Evolutionary conservation across 805 yeast genomes (phyloP).

Genomic region (Nakazawaea sp.): DNA sequence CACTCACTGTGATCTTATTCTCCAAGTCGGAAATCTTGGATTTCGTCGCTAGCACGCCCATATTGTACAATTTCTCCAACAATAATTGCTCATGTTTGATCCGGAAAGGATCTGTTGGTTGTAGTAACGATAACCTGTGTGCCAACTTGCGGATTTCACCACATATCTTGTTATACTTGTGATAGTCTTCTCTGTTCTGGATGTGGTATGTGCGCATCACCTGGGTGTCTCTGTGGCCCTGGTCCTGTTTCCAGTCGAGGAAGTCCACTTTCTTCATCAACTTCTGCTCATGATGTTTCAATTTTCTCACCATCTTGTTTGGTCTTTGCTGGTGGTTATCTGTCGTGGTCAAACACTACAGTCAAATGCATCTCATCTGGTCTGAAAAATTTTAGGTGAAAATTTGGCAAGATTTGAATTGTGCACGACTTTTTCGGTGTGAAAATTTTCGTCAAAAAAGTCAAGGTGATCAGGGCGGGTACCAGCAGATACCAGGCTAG

Average conservation of each 20-base stretch:
- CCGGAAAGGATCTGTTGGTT: slow-evolving; percentile 83
- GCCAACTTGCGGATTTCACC: slow-evolving; percentile 89
- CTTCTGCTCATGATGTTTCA: slow-evolving; percentile 94
- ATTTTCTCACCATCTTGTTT: slow-evolving; percentile 65
- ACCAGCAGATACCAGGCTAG: too few species aligned
- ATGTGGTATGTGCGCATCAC: slow-evolving; percentile 93
- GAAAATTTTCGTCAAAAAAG: too few species aligned
- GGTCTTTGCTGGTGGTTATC: too few species aligned
- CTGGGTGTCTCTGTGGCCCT: slow-evolving; percentile 91
- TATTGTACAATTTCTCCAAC: slow-evolving; percentile 76
- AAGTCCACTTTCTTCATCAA: slow-evolving; percentile 92
- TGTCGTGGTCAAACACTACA: too few species aligned
- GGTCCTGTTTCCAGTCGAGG: slow-evolving; percentile 96
- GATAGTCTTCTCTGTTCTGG: slow-evolving; percentile 93
- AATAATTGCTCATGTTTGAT: slow-evolving; percentile 82
- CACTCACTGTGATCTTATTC: slow-evolving; percentile 86
- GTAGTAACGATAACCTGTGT: slow-evolving; percentile 74
- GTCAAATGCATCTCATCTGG: too few species aligned
- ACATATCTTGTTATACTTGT: slow-evolving; percentile 86
- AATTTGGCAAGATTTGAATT: too few species aligned
- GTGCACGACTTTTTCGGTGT: too few species aligned
- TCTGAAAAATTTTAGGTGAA: too few species aligned
- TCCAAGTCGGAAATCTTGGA: slow-evolving; percentile 90
- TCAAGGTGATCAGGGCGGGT: too few species aligned
- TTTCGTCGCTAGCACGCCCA: slow-evolving; percentile 87